Evolutionary conservation across 148 eudicot species (phyloP), one percentile per base, ranked within the genome.

Genomic region (Pouteria glomerata): DNA sequence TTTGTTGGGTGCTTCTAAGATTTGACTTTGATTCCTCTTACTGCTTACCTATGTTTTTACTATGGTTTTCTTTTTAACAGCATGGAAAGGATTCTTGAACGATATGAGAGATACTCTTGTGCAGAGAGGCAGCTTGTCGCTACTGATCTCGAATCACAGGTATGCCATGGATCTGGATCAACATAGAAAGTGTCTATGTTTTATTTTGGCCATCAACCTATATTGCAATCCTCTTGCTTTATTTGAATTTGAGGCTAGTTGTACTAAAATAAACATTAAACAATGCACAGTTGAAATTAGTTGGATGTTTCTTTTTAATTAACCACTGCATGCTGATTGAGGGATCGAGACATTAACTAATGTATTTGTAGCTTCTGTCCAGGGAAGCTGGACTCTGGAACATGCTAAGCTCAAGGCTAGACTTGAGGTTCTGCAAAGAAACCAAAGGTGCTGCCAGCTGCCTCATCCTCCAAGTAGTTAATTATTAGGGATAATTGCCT

Each of bases 371-470:
- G 31, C 8, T 2, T 34, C 48, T 16, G 31, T 41, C 4, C 19
- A 92, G 98, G 91, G 73, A 70, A 92, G 87, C 74, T 93, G 90
- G 96, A 74, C 75, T 70, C 60, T 93, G 73, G 96, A 93, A 69
- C 86, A 76, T 71, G 90, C 93, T 47, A 93, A 90, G 78, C 96
- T 93, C 53, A 86, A 90, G 86, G 90, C 87, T 1, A 86, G 89
- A 72, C 75, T 90, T 72, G 98, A 90, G 63, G 79, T 86, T 79
- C 78, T 90, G 71, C 90, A 90, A 56, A 87, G 77, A 71, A 88
- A 87, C 59, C 87, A 86, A 15, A 90, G 73, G 96, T 88, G 27
- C 35, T 53, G 35, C 55, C 35, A 63, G 8, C 39, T 37, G 19
- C 21, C 23, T 37, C n/a, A 30, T 6, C 23, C 33, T 26, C 56